Evolutionary conservation across 768 basidiomycete genomes (phyloP).

Genomic region (Kwoniella mangroviensis): DNA sequence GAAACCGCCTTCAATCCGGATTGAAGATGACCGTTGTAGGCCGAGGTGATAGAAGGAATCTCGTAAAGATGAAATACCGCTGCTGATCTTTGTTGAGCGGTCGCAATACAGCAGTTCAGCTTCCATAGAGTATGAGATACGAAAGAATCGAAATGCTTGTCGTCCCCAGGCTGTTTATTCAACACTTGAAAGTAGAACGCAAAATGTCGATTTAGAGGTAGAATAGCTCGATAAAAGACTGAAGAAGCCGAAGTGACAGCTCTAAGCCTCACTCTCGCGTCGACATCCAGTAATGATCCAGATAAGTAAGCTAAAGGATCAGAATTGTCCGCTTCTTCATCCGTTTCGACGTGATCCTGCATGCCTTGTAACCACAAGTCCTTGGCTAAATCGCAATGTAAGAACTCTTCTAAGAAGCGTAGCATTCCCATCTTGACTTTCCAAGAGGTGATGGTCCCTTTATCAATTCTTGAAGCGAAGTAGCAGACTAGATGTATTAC

Average conservation of each 20-base stretch:
- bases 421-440: slow-evolving; percentile 65
- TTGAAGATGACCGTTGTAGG: slow-evolving; percentile 57
- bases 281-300: slow-evolving; percentile 66
- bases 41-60: slow-evolving; percentile 60
- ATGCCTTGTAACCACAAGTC: slow-evolving; percentile 60
- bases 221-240: slow-evolving; percentile 69
- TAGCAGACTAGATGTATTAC: slow-evolving; percentile 65
- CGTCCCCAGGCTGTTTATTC: slow-evolving; percentile 29
- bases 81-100: slow-evolving; percentile 74
- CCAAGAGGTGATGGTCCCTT: slow-evolving; percentile 67
- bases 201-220: slow-evolving; percentile 76
- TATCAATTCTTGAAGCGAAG: slow-evolving; percentile 62
- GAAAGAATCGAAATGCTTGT: slow-evolving; percentile 69
- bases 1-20: slow-evolving; percentile 66
- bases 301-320: slow-evolving; percentile 62
- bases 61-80: slow-evolving; percentile 90
- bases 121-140: slow-evolving; percentile 77
- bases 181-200: slow-evolving; percentile 49
- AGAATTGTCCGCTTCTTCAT: neutral
- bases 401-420: slow-evolving; percentile 70
- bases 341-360: slow-evolving; percentile 47
- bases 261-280: slow-evolving; percentile 83
- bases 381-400: slow-evolving; percentile 66
- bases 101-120: slow-evolving; percentile 82
- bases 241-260: slow-evolving; percentile 65